phyloP scores from a whole-genome alignment of 345 rosid genomes.

The Raphanus sativus region DNA sequence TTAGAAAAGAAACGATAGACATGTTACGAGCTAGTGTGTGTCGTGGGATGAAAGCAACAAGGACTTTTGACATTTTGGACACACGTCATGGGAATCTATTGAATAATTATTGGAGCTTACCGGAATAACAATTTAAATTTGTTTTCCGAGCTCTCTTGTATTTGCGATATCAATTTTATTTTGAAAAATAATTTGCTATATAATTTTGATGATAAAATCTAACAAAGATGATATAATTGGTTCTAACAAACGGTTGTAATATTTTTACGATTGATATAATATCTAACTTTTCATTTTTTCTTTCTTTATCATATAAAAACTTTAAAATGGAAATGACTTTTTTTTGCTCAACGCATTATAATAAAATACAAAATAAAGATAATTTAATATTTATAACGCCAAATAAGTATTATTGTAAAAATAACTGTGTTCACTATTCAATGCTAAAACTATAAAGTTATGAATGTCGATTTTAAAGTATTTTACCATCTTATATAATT shows the following conservation, averaged over 20 bases:
- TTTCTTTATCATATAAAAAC: background rate
- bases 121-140: background rate
- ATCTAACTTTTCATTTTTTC: background rate
- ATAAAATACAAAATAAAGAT: no score
- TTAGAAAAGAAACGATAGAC: background rate
- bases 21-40: constrained; percentile 15
- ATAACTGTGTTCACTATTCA: background rate
- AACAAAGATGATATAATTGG: constrained; percentile 4
- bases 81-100: constrained; percentile 12
- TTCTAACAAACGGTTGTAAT: background rate
- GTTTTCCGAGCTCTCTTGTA: background rate
- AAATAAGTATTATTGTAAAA: background rate
- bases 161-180: no score
- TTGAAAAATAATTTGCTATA: background rate
- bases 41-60: constrained; percentile 31
- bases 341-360: background rate
- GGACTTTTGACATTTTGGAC: constrained; percentile 13
- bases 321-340: background rate
- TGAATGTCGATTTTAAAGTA: background rate
- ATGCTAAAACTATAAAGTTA: background rate
- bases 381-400: background rate
- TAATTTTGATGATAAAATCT: constrained; percentile 11
- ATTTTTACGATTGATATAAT: background rate
- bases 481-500: background rate
- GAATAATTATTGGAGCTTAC: background rate